Evolutionary conservation across 164 flowering plant genomes (phyloP).

Genomic region (Kalanchoe fedtschenkoi): DNA sequence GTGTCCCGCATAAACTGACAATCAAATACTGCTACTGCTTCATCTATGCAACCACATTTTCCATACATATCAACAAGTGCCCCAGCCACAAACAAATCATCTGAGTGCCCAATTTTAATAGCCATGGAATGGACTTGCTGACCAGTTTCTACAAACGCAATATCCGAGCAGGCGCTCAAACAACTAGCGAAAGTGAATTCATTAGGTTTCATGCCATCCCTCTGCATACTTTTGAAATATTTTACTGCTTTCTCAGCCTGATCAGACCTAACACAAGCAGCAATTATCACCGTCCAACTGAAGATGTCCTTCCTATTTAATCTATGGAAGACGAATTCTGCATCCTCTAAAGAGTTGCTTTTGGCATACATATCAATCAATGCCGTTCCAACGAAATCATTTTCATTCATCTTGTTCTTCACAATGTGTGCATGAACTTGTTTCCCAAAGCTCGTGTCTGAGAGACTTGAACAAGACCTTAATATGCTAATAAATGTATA

Average conservation of each 20-base stretch:
- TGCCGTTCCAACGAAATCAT: conserved; percentile 28
- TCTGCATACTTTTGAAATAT: conserved; percentile 35
- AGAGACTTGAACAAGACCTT: conserved; percentile 23
- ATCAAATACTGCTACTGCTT: conserved; percentile 33
- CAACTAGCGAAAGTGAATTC: conserved; percentile 44
- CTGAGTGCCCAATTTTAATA: conserved; percentile 25
- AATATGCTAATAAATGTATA: conserved; percentile 30
- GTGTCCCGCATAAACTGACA: conserved; percentile 19
- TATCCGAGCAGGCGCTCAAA: conserved; percentile 34
- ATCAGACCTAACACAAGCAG: conserved; percentile 25
- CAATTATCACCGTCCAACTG: conserved; percentile 31
- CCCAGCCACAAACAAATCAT: conserved; percentile 33
- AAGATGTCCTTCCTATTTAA: conserved; percentile 23
- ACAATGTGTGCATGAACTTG: conserved; percentile 29
- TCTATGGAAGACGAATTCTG: conserved; percentile 16
- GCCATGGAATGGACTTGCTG: conserved; percentile 34
- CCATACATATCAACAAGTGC: conserved; percentile 46
- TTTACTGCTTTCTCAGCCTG: conserved; percentile 35
- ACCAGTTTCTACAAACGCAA: conserved; percentile 35
- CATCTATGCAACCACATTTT: conserved; percentile 39
- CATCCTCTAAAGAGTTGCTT: conserved; percentile 20
- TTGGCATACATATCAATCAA: conserved; percentile 35
- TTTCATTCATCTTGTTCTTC: conserved; percentile 17
- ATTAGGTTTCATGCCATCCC: conserved; percentile 35
- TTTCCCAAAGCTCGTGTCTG: conserved; percentile 14